Evolutionary conservation across 805 yeast genomes (phyloP).

Genomic region (Cyberlindnera meyerae): DNA sequence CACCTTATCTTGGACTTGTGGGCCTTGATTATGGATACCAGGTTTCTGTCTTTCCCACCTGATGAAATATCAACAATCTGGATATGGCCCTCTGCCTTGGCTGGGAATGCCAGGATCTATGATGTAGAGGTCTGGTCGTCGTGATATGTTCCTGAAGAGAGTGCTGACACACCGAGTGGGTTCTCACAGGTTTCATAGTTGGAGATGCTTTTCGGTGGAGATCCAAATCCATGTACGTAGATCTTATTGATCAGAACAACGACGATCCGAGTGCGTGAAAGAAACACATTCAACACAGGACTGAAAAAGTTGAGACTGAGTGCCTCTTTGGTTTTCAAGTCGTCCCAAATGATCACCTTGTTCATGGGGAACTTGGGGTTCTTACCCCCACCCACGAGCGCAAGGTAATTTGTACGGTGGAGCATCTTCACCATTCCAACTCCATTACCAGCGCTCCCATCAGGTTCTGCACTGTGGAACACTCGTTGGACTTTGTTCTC

Average conservation of each 20-base stretch:
- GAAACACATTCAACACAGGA: constrained; percentile 66
- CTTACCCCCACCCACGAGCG: constrained; percentile 85
- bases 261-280: constrained; percentile 72
- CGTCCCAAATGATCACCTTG: constrained; percentile 89
- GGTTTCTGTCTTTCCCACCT: constrained; percentile 54
- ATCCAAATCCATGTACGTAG: constrained; percentile 71
- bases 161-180: constrained; percentile 24
- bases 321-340: constrained; percentile 69
- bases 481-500: constrained; percentile 64
- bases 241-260: constrained; percentile 66
- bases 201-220: constrained; percentile 63
- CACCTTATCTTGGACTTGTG: constrained; percentile 65
- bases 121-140: constrained; percentile 26
- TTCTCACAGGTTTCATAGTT: constrained; percentile 27
- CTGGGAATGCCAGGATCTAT: constrained; percentile 72
- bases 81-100: constrained; percentile 68
- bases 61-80: constrained; percentile 74
- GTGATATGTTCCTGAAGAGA: constrained; percentile 25
- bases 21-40: constrained; percentile 69
- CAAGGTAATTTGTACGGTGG: constrained; percentile 85
- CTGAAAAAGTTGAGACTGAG: constrained; percentile 69
- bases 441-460: constrained; percentile 38
- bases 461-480: constrained; percentile 25
- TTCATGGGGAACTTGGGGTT: constrained; percentile 74
- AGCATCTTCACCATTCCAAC: constrained; percentile 78